phyloP scores from a whole-genome alignment of 2,329 filamentous ascomycete genomes.

The Cladobotryum protrusum region DNA sequence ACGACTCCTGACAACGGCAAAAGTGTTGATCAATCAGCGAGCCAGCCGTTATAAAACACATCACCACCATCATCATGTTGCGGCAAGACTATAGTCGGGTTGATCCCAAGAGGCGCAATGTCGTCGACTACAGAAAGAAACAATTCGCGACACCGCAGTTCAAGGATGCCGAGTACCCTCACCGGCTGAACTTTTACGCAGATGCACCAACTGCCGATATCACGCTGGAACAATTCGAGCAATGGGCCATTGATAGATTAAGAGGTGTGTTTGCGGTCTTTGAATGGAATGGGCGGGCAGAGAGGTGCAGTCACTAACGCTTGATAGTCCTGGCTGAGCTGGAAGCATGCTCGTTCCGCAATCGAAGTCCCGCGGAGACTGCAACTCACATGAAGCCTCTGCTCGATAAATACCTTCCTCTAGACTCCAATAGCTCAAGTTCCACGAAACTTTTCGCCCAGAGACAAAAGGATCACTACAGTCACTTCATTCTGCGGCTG shows the following conservation, averaged over 20 bases:
- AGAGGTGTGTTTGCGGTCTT: conserved; percentile 50
- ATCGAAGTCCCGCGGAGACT: conserved; percentile 78
- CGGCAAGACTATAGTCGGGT: conserved; percentile 47
- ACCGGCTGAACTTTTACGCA: conserved; percentile 88
- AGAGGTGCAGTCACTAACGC: neutral
- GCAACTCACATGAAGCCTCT: conserved; percentile 76
- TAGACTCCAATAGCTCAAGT: conserved; percentile 66
- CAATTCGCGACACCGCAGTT: conserved; percentile 76
- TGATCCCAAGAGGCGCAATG: conserved; percentile 67
- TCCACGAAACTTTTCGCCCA: conserved; percentile 58
- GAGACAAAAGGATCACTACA: conserved; percentile 93
- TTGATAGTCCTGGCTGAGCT: conserved; percentile 71
- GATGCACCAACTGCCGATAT: conserved; percentile 88
- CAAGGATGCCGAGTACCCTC: conserved; percentile 71
- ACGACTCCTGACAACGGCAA: neutral
- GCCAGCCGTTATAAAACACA: neutral
- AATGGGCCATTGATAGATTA: conserved; percentile 93
- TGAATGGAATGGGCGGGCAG: neutral
- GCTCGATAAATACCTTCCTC: conserved; percentile 78
- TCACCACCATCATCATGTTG: conserved; percentile 40
- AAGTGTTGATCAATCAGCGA: neutral
- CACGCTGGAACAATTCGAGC: conserved; percentile 93
- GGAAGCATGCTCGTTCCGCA: conserved; percentile 92
- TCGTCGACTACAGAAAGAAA: conserved; percentile 73
- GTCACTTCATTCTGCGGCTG: conserved; percentile 90